phyloP scores from a whole-genome alignment of 768 basidiomycete species.

The Fomitopsis serialis region DNA sequence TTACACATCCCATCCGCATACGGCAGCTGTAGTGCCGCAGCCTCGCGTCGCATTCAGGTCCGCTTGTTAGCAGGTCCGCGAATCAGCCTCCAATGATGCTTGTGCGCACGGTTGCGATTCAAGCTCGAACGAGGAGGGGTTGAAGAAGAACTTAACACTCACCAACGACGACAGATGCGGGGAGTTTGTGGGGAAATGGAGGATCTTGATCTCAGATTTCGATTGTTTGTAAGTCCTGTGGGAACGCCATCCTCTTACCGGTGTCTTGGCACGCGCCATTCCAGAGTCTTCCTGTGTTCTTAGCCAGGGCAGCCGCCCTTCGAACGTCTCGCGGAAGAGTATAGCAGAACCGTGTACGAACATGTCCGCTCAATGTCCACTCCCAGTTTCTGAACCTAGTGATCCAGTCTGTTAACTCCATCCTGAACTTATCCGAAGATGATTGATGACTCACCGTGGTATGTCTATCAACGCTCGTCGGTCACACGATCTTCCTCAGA shows the following conservation, averaged over 20 bases:
- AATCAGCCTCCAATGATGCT: background rate
- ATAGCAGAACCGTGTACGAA: no score
- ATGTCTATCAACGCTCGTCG: no score
- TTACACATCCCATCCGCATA: background rate
- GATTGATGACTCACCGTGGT: no score
- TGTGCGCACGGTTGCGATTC: no score
- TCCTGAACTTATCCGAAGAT: no score
- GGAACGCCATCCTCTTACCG: no score
- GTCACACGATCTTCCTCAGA: no score
- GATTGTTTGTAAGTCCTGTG: background rate
- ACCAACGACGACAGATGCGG: background rate
- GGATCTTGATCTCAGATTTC: background rate
- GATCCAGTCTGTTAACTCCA: no score
- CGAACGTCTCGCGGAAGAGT: background rate
- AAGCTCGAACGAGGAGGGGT: background rate
- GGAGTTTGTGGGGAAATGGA: background rate
- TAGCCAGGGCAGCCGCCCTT: background rate
- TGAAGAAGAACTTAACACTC: background rate
- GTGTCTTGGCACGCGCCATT: no score
- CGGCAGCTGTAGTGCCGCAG: background rate
- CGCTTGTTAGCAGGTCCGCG: background rate
- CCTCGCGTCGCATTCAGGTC: background rate
- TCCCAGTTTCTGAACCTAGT: no score
- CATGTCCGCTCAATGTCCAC: no score
- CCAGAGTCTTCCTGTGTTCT: background rate